Conservation (phyloP, 768 basidiomycete genomes). For the Mycena floridula region DNA sequence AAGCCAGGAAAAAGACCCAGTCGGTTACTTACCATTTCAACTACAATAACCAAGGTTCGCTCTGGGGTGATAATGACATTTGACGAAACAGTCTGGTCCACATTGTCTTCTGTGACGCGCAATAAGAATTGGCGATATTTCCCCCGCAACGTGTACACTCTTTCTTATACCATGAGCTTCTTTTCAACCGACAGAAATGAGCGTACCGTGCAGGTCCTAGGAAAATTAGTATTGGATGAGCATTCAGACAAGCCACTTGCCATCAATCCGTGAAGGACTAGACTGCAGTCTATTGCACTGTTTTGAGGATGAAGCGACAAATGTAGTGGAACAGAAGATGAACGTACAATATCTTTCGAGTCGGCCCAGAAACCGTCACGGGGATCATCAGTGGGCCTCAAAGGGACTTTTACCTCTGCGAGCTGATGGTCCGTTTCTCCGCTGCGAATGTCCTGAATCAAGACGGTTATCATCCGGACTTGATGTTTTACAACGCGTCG, state of each 20-base stretch:
- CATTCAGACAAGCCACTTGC: slow-evolving; percentile 24
- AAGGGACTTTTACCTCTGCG: slow-evolving; percentile 59
- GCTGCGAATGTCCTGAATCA: slow-evolving; percentile 59
- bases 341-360: slow-evolving; percentile 51
- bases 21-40: slow-evolving; percentile 46
- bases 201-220: slow-evolving; percentile 70
- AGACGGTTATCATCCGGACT: slow-evolving; percentile 47
- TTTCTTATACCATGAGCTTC: too few species aligned
- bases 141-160: slow-evolving; percentile 59
- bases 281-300: slow-evolving; percentile 50
- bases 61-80: slow-evolving; percentile 51
- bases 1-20: background rate
- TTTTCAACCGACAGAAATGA: too few species aligned
- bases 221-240: slow-evolving; percentile 4
- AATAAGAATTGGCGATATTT: slow-evolving; percentile 67
- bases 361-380: slow-evolving; percentile 68
- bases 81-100: slow-evolving; percentile 43
- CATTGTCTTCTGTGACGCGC: slow-evolving; percentile 48
- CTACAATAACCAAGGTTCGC: slow-evolving; percentile 48
- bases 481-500: background rate
- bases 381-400: slow-evolving; percentile 39
- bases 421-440: slow-evolving; percentile 50
- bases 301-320: background rate
- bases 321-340: background rate
- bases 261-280: slow-evolving; percentile 64